Evolutionary conservation across 306 rosid genomes (phyloP), one percentile per base, ranked within the genome.

Genomic region (peach (Prunus persica)): DNA sequence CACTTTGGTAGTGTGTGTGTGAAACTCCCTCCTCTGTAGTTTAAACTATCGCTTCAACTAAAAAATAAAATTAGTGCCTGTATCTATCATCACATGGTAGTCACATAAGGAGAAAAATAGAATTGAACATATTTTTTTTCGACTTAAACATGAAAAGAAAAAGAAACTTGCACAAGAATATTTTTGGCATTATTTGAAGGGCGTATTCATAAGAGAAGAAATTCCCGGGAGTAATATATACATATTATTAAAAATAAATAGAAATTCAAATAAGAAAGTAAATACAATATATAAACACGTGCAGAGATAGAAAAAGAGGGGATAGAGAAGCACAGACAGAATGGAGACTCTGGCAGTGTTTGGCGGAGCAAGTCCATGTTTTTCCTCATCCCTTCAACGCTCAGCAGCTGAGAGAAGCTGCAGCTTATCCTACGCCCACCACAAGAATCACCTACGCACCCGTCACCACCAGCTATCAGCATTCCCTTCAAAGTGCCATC

Each of bases 401-500:
- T 80, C 84, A 24, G 32, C 83, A 73, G 4, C 83, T 47, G 79
- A 64, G 57, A 45, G 49, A 65, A 73, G 65, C 50, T 55, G 66
- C 72, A 50, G 76, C 80, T 82, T 85, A 60, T 38, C 82, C 73
- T 75, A n/a, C 75, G 18, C 86, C n/a, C 75, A 38, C 20, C 79
- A 20, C 15, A 75, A 45, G 11, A 18, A 78, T 50, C 45, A 69
- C 80, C 62, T 54, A 41, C 73, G 83, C n/a, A n/a, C 83, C 79
- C 64, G 20, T 54, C 76, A 72, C 74, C 88, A 73, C 46, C 79
- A 79, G 65, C 83, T 92, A 19, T 69, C 97, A 0, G 90, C 99
- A 80, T 92, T 95, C 65, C 87, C 92, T 73, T 84, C 96, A 19
- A 84, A 84, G 10, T 87, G 86, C 25, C 87, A 86, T 84, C 93